Conservation (phyloP, 192 early-diverging fungal species). For the Coemansia sp. region DNA sequence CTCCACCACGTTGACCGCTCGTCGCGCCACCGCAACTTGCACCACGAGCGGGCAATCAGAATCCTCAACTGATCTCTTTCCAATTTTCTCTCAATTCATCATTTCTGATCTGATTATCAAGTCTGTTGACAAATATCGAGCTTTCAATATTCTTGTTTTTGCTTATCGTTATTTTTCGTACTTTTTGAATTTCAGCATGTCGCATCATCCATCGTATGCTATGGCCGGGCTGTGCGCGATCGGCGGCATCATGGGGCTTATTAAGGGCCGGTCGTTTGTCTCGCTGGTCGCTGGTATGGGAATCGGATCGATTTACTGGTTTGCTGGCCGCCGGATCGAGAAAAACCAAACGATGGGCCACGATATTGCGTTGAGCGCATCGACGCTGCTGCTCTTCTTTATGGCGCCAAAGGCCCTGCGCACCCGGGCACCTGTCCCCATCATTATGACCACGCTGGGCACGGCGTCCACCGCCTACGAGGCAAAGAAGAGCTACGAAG, state of each 20-base stretch:
- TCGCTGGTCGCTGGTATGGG: slow-evolving; percentile 47
- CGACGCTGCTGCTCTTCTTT: slow-evolving; percentile 36
- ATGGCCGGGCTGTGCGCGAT: slow-evolving; percentile 50
- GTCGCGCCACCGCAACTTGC: slow-evolving; percentile 33
- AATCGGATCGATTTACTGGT: slow-evolving; percentile 41
- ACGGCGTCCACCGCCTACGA: slow-evolving; percentile 39
- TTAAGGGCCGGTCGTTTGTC: slow-evolving; percentile 45
- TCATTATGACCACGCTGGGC: slow-evolving; percentile 37
- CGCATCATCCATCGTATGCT: slow-evolving; percentile 44
- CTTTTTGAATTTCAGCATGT: slow-evolving; percentile 21
- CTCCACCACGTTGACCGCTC: slow-evolving; percentile 39
- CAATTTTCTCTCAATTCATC: not conserved
- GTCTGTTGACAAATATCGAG: not conserved
- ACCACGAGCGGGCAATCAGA: slow-evolving; percentile 35
- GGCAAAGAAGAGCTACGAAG: slow-evolving; percentile 46
- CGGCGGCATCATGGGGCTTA: slow-evolving; percentile 46
- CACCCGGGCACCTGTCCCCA: slow-evolving; percentile 41
- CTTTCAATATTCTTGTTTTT: not conserved
- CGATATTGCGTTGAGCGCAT: slow-evolving; percentile 43
- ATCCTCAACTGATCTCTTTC: slow-evolving; percentile 27
- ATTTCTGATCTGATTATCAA: not conserved
- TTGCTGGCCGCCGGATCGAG: slow-evolving; percentile 34
- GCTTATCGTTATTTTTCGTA: not conserved
- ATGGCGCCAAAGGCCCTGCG: slow-evolving; percentile 51
- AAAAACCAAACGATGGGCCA: slow-evolving; percentile 43